These are phyloP conservation scores for Vigna trinervia DNA, from an alignment of 306 rosid genomes.

Conservation along the genomic window DNA sequence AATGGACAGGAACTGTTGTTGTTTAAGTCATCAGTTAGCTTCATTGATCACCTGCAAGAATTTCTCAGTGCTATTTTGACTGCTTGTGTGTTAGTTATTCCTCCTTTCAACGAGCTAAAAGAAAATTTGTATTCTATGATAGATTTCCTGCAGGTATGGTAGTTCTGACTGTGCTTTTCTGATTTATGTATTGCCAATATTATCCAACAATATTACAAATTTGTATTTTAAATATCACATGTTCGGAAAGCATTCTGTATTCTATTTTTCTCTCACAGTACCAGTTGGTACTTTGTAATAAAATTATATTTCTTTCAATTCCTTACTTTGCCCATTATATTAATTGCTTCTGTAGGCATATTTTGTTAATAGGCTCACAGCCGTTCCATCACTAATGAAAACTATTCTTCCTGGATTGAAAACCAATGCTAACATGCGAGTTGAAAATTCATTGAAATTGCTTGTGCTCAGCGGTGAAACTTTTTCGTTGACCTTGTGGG, in stretches of 20 bases:
- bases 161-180: slow-evolving; percentile 20
- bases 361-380: slow-evolving; percentile 68
- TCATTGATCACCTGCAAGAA: slow-evolving; percentile 92
- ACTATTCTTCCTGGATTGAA: slow-evolving; percentile 73
- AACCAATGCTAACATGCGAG: slow-evolving; percentile 38
- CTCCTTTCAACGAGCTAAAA: slow-evolving; percentile 69
- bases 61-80: slow-evolving; percentile 79
- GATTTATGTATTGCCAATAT: slow-evolving; percentile 24
- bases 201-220: slow-evolving; percentile 27
- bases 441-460: slow-evolving; percentile 63
- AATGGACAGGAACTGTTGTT: slow-evolving; percentile 65
- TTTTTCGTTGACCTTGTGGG: slow-evolving; percentile 72
- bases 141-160: slow-evolving; percentile 72
- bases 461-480: slow-evolving; percentile 89
- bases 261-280: slow-evolving; percentile 14
- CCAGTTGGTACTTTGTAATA: slow-evolving; percentile 30
- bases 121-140: slow-evolving; percentile 61
- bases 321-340: slow-evolving; percentile 28
- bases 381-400: slow-evolving; percentile 88
- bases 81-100: slow-evolving; percentile 73
- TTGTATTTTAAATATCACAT: slow-evolving; percentile 29
- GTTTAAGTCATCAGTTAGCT: slow-evolving; percentile 87
- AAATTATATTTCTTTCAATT: slow-evolving; percentile 33
- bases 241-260: slow-evolving; percentile 24
- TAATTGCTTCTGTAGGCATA: slow-evolving; percentile 67